Evolutionary conservation across 257 asterid species (phyloP), one percentile per base, ranked within the genome.

Genomic region (Scutellaria minor): DNA sequence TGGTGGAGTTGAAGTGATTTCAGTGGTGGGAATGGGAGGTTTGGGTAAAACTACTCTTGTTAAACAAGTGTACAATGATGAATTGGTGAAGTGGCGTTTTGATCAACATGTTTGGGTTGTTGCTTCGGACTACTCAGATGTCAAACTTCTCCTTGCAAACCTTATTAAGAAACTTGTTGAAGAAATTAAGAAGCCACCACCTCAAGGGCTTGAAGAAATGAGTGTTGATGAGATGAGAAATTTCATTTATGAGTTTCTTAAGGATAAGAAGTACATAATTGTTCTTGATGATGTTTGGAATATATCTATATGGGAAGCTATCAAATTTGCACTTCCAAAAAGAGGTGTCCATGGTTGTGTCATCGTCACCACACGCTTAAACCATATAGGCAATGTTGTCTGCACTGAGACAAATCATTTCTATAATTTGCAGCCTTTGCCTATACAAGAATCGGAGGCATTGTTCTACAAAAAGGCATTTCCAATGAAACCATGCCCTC

Each of bases 281-380:
- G 66, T 69, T 22, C 35, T 69, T 5, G 65, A 69, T 69, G 66
- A 69, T 56, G 56, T 69, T 7, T 69, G 74, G 74, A 3, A 18
- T 18, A 18, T 18, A 18, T 18, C 18, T 18, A 18, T 18, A 18
- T 18, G 18, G 18, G 18, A 18, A 0, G 18, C 18, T 18, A 18
- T 18, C 18, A 18, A 18, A 18, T 18, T 18, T 18, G 18, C 69
- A 9, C 47, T 71, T 47, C 62, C 68, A 7, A 31, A 13, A 18
- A 47, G 48, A 35, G 48, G 44, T 12, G 54, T 0, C 3, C 68
- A 31, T 47, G 75, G 75, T 47, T 71, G 75, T 5, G 9, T 45
- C 51, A 46, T 71, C 52, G 37, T 59, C 61, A 71, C 75, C 20
- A 57, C 75, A 5, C 75, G 75, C 50, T 31, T 2, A 1, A 51